Conservation (phyloP, 306 rosid species). For the Prunus salicina region DNA sequence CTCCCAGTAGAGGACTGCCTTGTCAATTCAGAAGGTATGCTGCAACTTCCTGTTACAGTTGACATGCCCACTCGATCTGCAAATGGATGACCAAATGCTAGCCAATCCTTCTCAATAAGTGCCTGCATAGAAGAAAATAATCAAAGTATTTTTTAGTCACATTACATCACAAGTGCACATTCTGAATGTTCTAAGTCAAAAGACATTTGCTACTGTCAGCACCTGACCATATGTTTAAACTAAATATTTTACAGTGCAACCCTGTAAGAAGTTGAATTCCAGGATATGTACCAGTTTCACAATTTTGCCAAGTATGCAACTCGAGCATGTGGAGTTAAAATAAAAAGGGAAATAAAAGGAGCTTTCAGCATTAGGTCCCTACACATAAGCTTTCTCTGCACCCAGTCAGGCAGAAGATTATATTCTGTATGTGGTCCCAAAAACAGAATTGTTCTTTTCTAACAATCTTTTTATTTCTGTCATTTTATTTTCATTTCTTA, state of each 20-base stretch:
- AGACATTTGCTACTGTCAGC: conserved; percentile 3
- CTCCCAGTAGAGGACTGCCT: conserved; percentile 73
- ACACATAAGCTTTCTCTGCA: not conserved
- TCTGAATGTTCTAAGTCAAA: not conserved
- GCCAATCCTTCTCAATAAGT: conserved; percentile 95
- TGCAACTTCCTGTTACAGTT: conserved; percentile 51
- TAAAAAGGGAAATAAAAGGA: not conserved
- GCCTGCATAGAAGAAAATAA: conserved; percentile 51
- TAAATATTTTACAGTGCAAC: not conserved
- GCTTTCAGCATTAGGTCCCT: not conserved
- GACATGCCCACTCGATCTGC: conserved; percentile 83
- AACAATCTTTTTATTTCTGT: not conserved
- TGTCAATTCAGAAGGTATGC: conserved; percentile 60
- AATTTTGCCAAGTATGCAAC: not conserved
- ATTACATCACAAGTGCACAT: conserved; percentile 1
- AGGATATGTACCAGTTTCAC: not conserved
- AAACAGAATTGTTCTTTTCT: not conserved
- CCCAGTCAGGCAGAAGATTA: not conserved
- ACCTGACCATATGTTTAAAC: not conserved
- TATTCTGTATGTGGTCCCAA: not conserved
- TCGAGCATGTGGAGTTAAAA: not conserved
- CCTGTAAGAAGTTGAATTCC: not conserved
- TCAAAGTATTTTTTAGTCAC: not conserved
- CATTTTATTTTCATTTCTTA: not conserved
- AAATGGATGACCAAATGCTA: conserved; percentile 97